Base-by-base conservation (phyloP, 2,329 filamentous ascomycete genomes). In the Aspergillus hortae region DNA sequence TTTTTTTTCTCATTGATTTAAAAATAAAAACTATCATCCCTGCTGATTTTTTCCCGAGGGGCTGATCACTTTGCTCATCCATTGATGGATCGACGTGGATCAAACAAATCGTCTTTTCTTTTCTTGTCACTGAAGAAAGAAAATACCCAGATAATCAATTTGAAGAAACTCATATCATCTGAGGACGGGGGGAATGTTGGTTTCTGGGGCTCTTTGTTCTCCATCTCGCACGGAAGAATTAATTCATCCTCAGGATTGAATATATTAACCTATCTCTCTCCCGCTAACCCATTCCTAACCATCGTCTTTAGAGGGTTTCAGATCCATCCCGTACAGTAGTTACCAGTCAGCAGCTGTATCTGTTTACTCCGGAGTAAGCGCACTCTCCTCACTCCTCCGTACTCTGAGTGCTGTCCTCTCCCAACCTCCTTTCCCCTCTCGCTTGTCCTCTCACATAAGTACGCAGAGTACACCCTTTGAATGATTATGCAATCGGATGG, bases 21-120 rank as follows among this genome's bases (percentile, higher is more conserved):
- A 45, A 38, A 43, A 17, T 38, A 27, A 38, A 40, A 32, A 21
- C n/a, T n/a, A 21, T 23, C 21, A 44, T 30, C 46, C 36, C 46
- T 48, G 33, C 19, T 30, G 46, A 23, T 30, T n/a, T 48, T 21
- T 36, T 36, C 46, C 27, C 27, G 27, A 30, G 6, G 3, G 15
- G n/a, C 30, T 19, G 46, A 48, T 48, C 35, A n/a, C 15, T 38
- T 38, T 17, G 35, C 35, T 17, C 35, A 38, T 38, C 35, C 46
- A 5, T 23, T 42, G 27, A 48, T 30, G 32, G 38, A 48, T 48
- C 46, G 27, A 15, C 46, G 25, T 32, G 46, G 46, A 48, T 48
- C 46, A 48, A 40, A 33, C 17, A 38, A 38, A 38, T 30, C 27
- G 9, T 7, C 27, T 30, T 30, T 30, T 11, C 27, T 9, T 30